Evolutionary conservation across 2,329 filamentous ascomycete species (phyloP).

Genomic region (Fusarium sp.): DNA sequence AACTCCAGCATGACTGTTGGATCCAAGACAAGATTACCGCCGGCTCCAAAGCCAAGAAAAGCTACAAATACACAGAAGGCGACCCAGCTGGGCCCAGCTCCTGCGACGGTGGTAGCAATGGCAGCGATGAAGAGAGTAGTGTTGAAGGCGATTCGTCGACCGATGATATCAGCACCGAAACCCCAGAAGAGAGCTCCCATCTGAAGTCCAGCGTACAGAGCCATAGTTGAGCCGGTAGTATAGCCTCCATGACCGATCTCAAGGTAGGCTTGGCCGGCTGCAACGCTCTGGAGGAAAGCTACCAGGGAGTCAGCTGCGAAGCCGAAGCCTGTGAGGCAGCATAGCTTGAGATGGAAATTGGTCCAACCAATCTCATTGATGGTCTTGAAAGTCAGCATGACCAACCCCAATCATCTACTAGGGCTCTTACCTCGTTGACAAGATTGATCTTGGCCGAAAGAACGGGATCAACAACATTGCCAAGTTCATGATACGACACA

Average conservation of each 20-base stretch:
- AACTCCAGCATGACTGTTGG: not conserved
- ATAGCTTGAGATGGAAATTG: not conserved
- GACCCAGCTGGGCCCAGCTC: not conserved
- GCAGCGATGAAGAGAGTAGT: not conserved
- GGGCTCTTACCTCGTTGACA: not conserved
- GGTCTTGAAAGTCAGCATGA: not conserved
- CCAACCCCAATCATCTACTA: rapidly evolving
- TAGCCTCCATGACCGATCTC: not conserved
- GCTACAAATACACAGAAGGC: not conserved
- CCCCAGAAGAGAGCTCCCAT: slow-evolving; percentile 10
- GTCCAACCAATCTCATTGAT: not conserved
- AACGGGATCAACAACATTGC: not conserved
- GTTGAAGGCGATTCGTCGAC: not conserved
- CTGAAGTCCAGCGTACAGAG: not conserved
- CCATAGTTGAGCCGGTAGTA: not conserved
- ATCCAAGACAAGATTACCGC: not conserved
- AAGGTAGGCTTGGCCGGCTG: not conserved
- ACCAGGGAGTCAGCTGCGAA: not conserved
- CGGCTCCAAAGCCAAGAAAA: not conserved
- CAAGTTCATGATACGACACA: not conserved
- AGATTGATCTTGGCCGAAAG: not conserved
- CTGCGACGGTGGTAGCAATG: not conserved
- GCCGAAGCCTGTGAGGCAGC: not conserved
- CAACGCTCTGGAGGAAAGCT: not conserved
- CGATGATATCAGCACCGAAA: not conserved